Evolutionary conservation across 768 basidiomycete species (phyloP), one percentile per base, ranked within the genome.

Genomic region (Naganishia kalamii): DNA sequence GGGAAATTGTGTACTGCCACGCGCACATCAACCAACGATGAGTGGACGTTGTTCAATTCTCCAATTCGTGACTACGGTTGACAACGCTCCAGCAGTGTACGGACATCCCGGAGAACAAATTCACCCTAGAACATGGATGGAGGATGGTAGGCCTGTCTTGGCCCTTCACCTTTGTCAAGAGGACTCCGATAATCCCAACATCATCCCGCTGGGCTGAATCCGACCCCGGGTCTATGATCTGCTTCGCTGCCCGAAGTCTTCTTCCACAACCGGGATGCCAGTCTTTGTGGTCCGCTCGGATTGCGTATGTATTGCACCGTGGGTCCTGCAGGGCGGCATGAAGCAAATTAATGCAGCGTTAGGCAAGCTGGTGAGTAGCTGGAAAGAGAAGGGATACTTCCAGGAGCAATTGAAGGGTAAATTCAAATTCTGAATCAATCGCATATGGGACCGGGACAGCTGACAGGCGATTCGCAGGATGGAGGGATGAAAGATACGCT

Each of bases 401-500:
- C 27, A 25, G 13, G 76, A 74, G 10, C 70, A 72, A 17, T 68
- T 81, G 33, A 76, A 69, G 12, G 80, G 80, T 77, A 43, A 54
- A 73, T 49, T 13, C 29, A 71, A 29, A 69, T 68, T 52, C 68
- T n/a, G n/a, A n/a, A n/a, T n/a, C n/a, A n/a, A n/a, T 78, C 69
- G 63, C 70, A 17, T 8, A 40, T 17, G 37, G 37, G 37, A 17
- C 17, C 17, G 37, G 8, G 8, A 40, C 37, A 8, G 37, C 7
- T 40, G 37, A 8, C 8, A 7, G 37, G 37, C 17, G 37, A 40
- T 17, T 8, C 15, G 81, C 77, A 68, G 88, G 92, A 63, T 97
- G 94, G 93, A 81, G 93, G 48, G 80, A 83, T 64, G 96, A 99
- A 81, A 77, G 84, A 74, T 98, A 96, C 69, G 67, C 73, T 13